phyloP scores from a whole-genome alignment of 768 basidiomycete genomes.

The Mycena latifolia region DNA sequence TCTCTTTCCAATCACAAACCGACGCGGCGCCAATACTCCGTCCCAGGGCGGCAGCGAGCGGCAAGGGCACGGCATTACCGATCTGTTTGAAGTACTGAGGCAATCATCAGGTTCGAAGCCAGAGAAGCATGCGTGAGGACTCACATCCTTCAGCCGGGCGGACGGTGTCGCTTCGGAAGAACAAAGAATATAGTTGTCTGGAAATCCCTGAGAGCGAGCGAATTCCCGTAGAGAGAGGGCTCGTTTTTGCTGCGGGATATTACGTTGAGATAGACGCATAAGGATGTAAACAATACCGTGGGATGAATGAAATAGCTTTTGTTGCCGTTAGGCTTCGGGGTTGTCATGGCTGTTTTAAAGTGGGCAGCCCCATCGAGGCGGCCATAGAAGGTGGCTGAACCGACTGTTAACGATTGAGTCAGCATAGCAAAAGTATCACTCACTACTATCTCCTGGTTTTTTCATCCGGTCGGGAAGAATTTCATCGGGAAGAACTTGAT shows the following conservation, averaged over 20 bases:
- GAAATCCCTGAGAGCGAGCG: conserved; percentile 69
- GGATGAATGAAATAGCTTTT: conserved; percentile 16
- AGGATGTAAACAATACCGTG: neutral
- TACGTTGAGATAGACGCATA: neutral
- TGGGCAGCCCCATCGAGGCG: conserved; percentile 3
- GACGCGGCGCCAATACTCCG: conserved; percentile 20
- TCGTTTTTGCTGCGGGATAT: conserved; percentile 58
- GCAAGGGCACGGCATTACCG: conserved; percentile 30
- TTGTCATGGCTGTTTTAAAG: conserved; percentile 25
- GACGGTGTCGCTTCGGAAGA: conserved; percentile 47
- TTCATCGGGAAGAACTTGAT: conserved; percentile 1
- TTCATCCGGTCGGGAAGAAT: neutral
- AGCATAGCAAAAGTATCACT: neutral
- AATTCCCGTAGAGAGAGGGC: conserved; percentile 60
- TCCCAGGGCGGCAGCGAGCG: conserved; percentile 23
- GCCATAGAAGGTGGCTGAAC: conserved; percentile 12
- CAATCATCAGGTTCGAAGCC: neutral
- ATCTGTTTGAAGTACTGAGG: conserved; percentile 21
- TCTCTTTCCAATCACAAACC: conserved; percentile 5
- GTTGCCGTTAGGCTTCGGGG: neutral
- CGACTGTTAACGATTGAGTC: neutral
- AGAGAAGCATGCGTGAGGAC: neutral
- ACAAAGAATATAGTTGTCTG: conserved; percentile 58
- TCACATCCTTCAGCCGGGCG: conserved; percentile 12
- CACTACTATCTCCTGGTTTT: neutral